Base-by-base conservation (phyloP, 2,329 filamentous ascomycete species). In the Zymoseptoria brevis region DNA sequence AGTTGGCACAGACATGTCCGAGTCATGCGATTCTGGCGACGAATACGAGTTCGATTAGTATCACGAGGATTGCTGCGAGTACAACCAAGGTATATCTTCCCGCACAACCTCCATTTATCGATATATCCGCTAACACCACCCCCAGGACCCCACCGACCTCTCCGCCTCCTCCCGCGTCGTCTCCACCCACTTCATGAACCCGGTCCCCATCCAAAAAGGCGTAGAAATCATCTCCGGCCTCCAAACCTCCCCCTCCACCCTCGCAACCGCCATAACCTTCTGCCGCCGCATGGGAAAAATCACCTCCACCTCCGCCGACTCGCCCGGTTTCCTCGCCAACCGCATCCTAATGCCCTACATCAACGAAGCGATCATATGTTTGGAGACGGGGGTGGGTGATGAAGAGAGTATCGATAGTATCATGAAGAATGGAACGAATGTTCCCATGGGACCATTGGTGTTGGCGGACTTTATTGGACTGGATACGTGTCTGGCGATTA, bases 161-260 rank as follows among this genome's bases (percentile, higher is more conserved):
- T 87, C 86, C 50, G 88, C 87, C 49, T 88, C 90, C 50, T 93
- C 90, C 5, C 87, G 94, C 53, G 94, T 99, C 8, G 85, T 99
- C 57, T 90, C 90, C 55, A 97, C 94, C 16, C 94, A 99, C 75
- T 99, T 99, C 77, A 99, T 99, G 94, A 99, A 99, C 80, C 94
- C 94, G 0, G 94, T 99, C 0, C 94, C 94, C 1, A 79, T 99
- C 30, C 94, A 97, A 73, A 96, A 96, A 76, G 94, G 94, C 56
- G 94, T 99, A 4, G 94, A 99, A 77, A 96, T 99, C 69, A 97
- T 99, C 73, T 87, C 89, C 55, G 94, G 91, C 29, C 80, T 99
- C 29, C 94, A 99, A 75, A 99, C 94, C 2, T 94, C 89, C 60
- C 78, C 85, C 66, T 82, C 84, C 62, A 97, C 94, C 1, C 77